These are phyloP conservation scores for Penicillium expansum DNA, from an alignment of 2,329 filamentous ascomycete species.

Conservation along the genomic window DNA sequence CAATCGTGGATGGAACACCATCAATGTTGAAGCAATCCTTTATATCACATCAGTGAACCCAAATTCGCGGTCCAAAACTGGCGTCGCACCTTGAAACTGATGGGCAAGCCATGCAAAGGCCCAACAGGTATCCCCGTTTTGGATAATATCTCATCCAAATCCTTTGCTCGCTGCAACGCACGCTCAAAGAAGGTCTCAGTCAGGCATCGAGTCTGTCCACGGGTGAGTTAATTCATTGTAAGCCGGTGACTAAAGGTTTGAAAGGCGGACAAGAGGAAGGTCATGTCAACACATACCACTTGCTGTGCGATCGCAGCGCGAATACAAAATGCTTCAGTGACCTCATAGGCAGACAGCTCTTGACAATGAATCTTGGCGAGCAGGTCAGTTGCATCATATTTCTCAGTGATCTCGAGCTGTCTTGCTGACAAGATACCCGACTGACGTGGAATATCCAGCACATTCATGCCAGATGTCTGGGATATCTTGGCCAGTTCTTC, in stretches of 20 bases:
- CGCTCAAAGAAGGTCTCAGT: slow-evolving; percentile 53
- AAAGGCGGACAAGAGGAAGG: background rate
- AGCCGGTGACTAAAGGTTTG: too few species aligned
- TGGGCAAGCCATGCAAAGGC: slow-evolving; percentile 61
- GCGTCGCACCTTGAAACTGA: slow-evolving; percentile 45
- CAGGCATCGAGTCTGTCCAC: slow-evolving; percentile 47
- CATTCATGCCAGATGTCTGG: slow-evolving; percentile 9
- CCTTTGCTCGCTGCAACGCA: slow-evolving; percentile 49
- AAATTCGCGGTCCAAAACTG: background rate
- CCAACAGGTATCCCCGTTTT: slow-evolving; percentile 48
- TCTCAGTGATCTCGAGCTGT: slow-evolving; percentile 16
- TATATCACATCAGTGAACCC: background rate
- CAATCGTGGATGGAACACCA: slow-evolving; percentile 36
- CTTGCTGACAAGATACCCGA: slow-evolving; percentile 9
- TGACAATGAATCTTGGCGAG: slow-evolving; percentile 1
- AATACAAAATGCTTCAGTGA: slow-evolving; percentile 18
- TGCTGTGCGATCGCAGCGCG: slow-evolving; percentile 20
- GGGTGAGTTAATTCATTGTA: too few species aligned
- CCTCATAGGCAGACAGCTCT: slow-evolving; percentile 13
- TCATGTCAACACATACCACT: slow-evolving; percentile 7
- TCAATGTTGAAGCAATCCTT: slow-evolving; percentile 18
- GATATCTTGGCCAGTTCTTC: slow-evolving; percentile 5
- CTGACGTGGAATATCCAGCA: slow-evolving; percentile 13
- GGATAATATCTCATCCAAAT: slow-evolving; percentile 48
- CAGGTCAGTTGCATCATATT: slow-evolving; percentile 16